Evolutionary conservation across 176 grass and related monocot genomes (phyloP).

Genomic region (Thinopyrum elongatum): DNA sequence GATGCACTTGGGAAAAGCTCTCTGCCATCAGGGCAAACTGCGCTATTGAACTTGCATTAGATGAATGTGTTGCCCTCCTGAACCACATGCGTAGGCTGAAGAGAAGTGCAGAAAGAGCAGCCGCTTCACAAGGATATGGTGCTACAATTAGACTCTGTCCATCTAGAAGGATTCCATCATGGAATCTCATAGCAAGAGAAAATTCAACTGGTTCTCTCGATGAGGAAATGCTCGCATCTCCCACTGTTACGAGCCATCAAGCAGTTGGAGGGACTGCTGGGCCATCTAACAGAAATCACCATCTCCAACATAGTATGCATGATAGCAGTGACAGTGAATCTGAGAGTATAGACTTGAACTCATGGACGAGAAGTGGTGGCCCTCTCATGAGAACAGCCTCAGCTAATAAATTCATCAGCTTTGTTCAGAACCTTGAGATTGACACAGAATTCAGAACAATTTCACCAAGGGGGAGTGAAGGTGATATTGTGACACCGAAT

Average conservation of each 20-base stretch:
- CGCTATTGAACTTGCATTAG: conserved; percentile 78
- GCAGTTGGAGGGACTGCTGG: conserved; percentile 41
- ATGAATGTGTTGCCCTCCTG: conserved; percentile 82
- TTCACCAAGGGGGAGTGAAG: conserved; percentile 38
- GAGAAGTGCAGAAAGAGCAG: conserved; percentile 73
- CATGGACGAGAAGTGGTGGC: conserved; percentile 91
- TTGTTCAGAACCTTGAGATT: conserved; percentile 91
- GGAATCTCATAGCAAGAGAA: conserved; percentile 98
- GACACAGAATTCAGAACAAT: conserved; percentile 53
- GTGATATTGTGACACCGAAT: conserved; percentile 29
- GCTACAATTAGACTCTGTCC: conserved; percentile 59
- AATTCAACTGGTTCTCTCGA: conserved; percentile 91
- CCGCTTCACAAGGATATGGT: conserved; percentile 62
- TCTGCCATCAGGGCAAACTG: conserved; percentile 94
- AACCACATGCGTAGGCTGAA: conserved; percentile 88
- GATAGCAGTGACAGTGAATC: conserved; percentile 95
- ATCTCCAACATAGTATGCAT: conserved; percentile 38
- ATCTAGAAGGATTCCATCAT: conserved; percentile 91
- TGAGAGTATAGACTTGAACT: conserved; percentile 73
- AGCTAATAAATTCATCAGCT: conserved; percentile 78
- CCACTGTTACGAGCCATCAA: conserved; percentile 40
- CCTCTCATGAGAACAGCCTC: conserved; percentile 95
- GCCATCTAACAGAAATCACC: conserved; percentile 40
- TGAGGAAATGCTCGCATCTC: conserved; percentile 58
- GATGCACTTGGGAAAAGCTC: conserved; percentile 90